Evolutionary conservation across 768 basidiomycete species (phyloP), one percentile per base, ranked within the genome.

Genomic region (Gloeophyllum trabeum): DNA sequence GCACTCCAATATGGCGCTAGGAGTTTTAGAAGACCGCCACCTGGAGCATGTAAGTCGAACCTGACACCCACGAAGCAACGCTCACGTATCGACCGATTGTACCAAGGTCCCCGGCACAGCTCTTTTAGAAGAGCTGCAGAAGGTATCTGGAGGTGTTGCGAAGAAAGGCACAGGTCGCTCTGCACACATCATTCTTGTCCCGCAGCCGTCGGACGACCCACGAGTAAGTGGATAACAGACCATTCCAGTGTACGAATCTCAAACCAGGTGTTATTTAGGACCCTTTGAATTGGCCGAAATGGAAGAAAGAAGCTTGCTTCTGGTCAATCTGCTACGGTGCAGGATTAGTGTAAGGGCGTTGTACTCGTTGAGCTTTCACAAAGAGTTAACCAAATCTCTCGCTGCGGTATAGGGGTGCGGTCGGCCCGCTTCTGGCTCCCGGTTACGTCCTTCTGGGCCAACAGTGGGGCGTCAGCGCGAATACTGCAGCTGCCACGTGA

Each of bases 121-220:
- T 16, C 28, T 32, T 10, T 16, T 32, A 10, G 28, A 32, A 32
- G 28, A 32, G 28, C 28, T 32, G 10, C n/a, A n/a, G n/a, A 32
- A 32, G 28, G 10, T 16, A 16, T 10, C 10, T 10, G 28, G 28
- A 10, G 28, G 10, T 16, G 28, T 32, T 16, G 28, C 28, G n/a
- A 53, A 51, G 45, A 43, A 51, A 30, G 51, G 50, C 7, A 46
- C 42, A 23, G 52, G 52, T 3, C 46, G 46, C 19, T 38, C 39
- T 24, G 45, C 48, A n/a, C 48, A 54, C 45, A 56, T 51, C 2
- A 34, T 53, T 10, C 49, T 56, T 36, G 48, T 53, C 1, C 51
- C 54, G 1, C 53, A 56, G 26, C 54, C 54, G 4, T 49, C 48
- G 3, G 51, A 54, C 39, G 54, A 56, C 40, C 53, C 54, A 10